Base-by-base conservation (phyloP, 2,329 filamentous ascomycete genomes). In the Chrysoporthe deuterocubensis region DNA sequence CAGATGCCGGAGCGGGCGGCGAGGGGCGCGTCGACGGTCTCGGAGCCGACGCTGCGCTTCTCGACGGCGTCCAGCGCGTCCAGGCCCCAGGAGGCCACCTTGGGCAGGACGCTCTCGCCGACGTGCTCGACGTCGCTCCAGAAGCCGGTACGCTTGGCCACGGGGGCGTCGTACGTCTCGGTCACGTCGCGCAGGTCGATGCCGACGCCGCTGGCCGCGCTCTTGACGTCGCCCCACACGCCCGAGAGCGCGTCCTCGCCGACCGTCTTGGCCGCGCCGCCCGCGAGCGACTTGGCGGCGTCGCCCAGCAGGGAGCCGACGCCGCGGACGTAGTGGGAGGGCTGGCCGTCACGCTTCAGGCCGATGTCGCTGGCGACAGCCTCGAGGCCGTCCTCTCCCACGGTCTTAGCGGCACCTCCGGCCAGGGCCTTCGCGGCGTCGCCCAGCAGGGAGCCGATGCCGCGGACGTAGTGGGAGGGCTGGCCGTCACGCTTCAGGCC, bases 301-400 rank as follows among this genome's bases (percentile, higher is more conserved):
- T 56, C 48, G 18, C 77, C 5, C 70, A 59, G 37, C 34, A 59
- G 57, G 4, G 57, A 44, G n/a, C 57, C 57, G 42, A 59, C 21
- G 11, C 57, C 14, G 13, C 57, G 57, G 34, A 59, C 57, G 11
- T 59, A 7, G n/a, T 40, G 37, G 4, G 34, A 42, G 9, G 57
- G 57, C 57, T 59, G 57, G n/a, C 16, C 57, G 57, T 59, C 57
- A 3, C 57, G 57, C 57, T 59, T 59, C 8, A 59, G 57, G n/a
- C 57, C 57, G 11, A 59, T 9, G n/a, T 54, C 50, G n/a, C 50
- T 54, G 14, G 50, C 50, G 21, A 54, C 9, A 0, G 50, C 9
- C 6, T 21, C 50, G 57, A 43, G 37, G 37, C n/a, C 57, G 42
- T 59, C 57, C 57, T 59, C 57, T 26, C 62, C 62, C 9, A 40